Conservation (phyloP, 1,284 basidiomycete species). For the Malassezia pachydermatis region DNA sequence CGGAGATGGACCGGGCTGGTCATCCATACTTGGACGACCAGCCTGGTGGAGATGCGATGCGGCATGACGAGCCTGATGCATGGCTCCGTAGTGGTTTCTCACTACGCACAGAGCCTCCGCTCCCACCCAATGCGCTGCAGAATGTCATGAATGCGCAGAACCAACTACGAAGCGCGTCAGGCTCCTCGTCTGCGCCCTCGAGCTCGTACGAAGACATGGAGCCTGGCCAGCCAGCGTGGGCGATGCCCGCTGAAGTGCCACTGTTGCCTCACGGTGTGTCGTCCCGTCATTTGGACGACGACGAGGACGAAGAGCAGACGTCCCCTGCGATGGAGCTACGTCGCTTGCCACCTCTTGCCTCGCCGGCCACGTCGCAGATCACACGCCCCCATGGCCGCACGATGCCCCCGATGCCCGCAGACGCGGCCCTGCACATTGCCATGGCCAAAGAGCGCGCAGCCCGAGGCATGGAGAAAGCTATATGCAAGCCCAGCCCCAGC, state of each 20-base stretch:
- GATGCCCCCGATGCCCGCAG: conserved; percentile 8
- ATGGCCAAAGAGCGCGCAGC: conserved; percentile 5
- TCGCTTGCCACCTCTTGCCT: neutral
- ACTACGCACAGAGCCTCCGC: conserved; percentile 4
- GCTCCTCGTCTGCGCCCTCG: neutral
- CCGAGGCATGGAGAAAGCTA: no score
- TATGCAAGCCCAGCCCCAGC: no score
- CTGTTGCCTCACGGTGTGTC: neutral
- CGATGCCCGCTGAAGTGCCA: no score
- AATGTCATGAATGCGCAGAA: conserved; percentile 1
- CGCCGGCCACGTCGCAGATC: neutral
- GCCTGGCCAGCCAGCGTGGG: no score
- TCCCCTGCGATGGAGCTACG: neutral
- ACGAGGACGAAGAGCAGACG: neutral
- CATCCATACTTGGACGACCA: no score
- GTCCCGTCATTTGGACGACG: neutral
- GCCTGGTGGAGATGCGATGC: no score
- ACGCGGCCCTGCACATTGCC: conserved; percentile 6
- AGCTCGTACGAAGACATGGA: neutral
- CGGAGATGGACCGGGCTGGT: neutral
- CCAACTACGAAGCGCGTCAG: no score
- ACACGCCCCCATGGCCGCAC: neutral
- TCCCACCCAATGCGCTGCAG: conserved; percentile 4
- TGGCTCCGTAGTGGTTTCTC: no score
- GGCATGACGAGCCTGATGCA: no score